Conservation (phyloP, 805 yeast species). For the Citeromyces nyonsensis region DNA sequence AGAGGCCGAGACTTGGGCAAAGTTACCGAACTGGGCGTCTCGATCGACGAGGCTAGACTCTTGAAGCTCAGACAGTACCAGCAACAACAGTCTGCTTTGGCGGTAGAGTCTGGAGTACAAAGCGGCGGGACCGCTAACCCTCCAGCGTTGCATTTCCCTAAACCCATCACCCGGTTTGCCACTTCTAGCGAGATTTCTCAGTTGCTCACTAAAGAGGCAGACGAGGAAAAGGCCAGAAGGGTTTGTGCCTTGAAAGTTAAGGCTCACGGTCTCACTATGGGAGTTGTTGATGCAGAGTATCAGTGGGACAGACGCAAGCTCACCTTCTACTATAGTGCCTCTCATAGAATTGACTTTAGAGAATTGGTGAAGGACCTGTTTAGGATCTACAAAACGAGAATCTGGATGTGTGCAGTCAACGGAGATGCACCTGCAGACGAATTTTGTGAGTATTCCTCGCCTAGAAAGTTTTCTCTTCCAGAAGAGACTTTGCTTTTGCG, state of each 20-base stretch:
- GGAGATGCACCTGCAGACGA: constrained; percentile 4
- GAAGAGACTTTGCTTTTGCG: too few species aligned
- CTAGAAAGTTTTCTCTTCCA: too few species aligned
- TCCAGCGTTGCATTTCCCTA: constrained; percentile 49
- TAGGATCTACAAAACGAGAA: constrained; percentile 62
- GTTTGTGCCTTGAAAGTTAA: constrained; percentile 44
- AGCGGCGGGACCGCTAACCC: constrained; percentile 4
- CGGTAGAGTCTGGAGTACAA: constrained; percentile 1
- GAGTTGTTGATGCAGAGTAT: constrained; percentile 63
- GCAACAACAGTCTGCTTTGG: constrained; percentile 55
- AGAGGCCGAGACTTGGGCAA: constrained; percentile 68
- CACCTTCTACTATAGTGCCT: constrained; percentile 54
- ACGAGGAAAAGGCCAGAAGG: constrained; percentile 54
- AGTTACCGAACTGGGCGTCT: constrained; percentile 39
- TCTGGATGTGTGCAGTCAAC: constrained; percentile 74
- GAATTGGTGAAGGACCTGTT: constrained; percentile 65
- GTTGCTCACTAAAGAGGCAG: constrained; percentile 39
- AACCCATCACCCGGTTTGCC: constrained; percentile 51
- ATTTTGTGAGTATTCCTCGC: too few species aligned
- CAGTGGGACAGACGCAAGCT: constrained; percentile 77
- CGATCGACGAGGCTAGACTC: constrained; percentile 51
- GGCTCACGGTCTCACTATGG: constrained; percentile 34
- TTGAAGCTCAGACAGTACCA: constrained; percentile 51
- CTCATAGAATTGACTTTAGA: constrained; percentile 60
- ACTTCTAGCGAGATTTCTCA: constrained; percentile 43